Base-by-base conservation (phyloP, 2,329 filamentous ascomycete genomes). In the Mycosphaerella sp. region DNA sequence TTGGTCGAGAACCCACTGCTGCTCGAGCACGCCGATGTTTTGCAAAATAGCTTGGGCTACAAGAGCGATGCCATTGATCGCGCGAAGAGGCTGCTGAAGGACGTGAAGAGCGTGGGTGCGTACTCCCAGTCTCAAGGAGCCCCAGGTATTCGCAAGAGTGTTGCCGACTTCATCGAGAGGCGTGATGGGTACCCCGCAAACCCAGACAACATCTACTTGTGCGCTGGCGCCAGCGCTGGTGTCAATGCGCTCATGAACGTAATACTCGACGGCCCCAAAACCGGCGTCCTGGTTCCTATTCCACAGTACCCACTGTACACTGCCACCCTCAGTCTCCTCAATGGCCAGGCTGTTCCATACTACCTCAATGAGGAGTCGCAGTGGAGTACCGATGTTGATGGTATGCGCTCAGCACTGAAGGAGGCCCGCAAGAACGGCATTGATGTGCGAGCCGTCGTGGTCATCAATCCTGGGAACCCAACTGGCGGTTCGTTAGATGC, bases 261-360 rank as follows among this genome's bases (percentile, higher is more conserved):
- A 68, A 88, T 98, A 69, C 94, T 89, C 73, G 81, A 87, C 46
- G 77, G 77, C 47, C 81, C 84, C 44, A 78, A 86, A 54, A 86
- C 86, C 4, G 93, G 93, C 54, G 81, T 98, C 50, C 82, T 98
- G 56, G 85, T 97, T 16, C 93, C 91, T 18, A 97, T 98, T 62
- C 93, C 93, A 6, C 93, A 98, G 72, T 98, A 98, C 71, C 93
- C 93, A 18, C 84, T 98, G 43, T 98, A 98, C 75, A 97, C 91
- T 7, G 93, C 93, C 21, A 93, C 90, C 0, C 80, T 98, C 56
- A 77, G 89, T 46, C 74, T 98, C 41, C 79, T 97, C 54, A 81
- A 96, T 70, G 88, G 91, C 47, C 82, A 80, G 51, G 87, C 85
- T 66, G 93, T 98, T 25, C 91, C 93, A 34, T 98, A 98, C 76